Evolutionary conservation across 1,284 basidiomycete species (phyloP), one percentile per base, ranked within the genome.

Genomic region (Irpex sp.): DNA sequence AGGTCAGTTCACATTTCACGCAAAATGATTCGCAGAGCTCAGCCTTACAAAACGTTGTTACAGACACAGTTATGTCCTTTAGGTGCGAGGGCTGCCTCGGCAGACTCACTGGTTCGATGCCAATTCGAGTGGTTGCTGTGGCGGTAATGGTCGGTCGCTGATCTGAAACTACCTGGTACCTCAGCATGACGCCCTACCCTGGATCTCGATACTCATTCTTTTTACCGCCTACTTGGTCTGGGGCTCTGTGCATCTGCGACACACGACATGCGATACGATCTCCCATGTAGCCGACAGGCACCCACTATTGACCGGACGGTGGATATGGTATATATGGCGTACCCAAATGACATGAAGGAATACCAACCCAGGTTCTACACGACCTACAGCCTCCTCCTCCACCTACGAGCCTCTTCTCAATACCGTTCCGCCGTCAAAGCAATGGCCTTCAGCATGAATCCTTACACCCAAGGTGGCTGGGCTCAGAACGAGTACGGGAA

Each of bases 401-500:
- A 33, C 53, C 26, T 26, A 13, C 46, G 59, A 26, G 26, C 26
- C 26, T 26, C 26, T 33, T 56, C 58, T 39, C 57, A 15, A n/a
- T n/a, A 43, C 46, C 56, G 49, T 31, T 62, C 47, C 50, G 15
- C 53, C 19, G 21, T n/a, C n/a, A 47, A 35, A 33, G 26, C 4
- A 49, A 67, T 66, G 63, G 36, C 66, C 11, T 59, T 60, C 66
- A 65, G 57, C 54, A 74, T 74, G 73, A 72, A 74, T 65, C 72
- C 72, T 37, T 73, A 68, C 64, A 67, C 65, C 35, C 68, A 70
- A 64, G 70, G 70, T 55, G 68, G 68, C 51, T 72, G 71, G 69
- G 35, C 37, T 17, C 58, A 64, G 60, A 58, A 65, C n/a, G 59
- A 35, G 35, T 67, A 58, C 7, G 69, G 66, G 49, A 63, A 61